These are phyloP conservation scores for Hordeum pubiflorum DNA, from an alignment of 202 grass and related monocot genomes.

Conservation along the genomic window DNA sequence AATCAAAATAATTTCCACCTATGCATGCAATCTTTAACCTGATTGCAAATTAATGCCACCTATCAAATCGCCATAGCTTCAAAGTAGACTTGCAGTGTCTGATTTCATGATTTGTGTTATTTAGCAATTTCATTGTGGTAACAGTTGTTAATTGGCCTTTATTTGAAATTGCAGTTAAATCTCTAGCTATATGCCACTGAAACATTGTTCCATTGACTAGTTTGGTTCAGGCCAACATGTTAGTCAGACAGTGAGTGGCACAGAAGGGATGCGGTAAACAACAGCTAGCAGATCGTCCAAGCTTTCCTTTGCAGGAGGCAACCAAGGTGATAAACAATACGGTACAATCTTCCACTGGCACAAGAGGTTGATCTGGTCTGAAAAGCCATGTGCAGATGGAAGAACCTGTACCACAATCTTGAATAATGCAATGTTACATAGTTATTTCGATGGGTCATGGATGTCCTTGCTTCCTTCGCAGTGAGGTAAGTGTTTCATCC, in stretches of 20 bases:
- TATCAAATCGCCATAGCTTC: background rate
- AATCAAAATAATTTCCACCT: background rate
- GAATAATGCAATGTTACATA: conserved; percentile 55
- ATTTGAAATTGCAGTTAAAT: background rate
- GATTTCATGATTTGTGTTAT: background rate
- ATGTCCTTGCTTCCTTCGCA: conserved; percentile 42
- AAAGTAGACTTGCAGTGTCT: background rate
- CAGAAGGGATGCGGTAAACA: background rate
- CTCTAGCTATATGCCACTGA: background rate
- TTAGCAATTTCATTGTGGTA: background rate
- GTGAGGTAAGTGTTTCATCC: conserved; percentile 46
- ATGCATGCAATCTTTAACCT: background rate
- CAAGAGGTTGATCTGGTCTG: conserved; percentile 45
- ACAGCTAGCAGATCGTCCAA: conserved; percentile 6
- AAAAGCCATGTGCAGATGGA: conserved; percentile 47
- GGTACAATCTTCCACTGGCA: conserved; percentile 29
- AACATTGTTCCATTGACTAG: background rate
- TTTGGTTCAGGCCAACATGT: background rate
- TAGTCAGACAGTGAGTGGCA: background rate
- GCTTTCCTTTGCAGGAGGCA: conserved; percentile 17
- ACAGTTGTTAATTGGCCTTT: conserved; percentile 11
- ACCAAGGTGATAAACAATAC: conserved; percentile 5
- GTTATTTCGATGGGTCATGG: conserved; percentile 52
- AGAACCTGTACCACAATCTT: conserved; percentile 41
- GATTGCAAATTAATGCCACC: background rate